Conservation (phyloP, 306 rosid genomes). For the Vigna radiata region DNA sequence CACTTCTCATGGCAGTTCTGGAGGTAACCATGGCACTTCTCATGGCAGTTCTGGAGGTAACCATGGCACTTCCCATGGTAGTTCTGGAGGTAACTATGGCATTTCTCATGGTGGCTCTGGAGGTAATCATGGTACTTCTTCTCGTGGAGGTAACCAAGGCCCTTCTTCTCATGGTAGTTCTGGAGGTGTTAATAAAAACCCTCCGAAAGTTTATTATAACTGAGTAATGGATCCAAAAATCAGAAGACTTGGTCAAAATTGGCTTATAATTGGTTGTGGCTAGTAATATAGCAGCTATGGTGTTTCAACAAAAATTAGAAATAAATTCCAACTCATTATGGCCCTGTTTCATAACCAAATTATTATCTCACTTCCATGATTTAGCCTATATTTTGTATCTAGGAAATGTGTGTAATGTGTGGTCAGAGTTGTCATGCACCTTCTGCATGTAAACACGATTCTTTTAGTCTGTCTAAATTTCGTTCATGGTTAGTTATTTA, state of each 20-base stretch:
- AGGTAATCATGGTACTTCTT: no score
- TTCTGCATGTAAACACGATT: conserved; percentile 49
- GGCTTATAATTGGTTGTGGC: conserved; percentile 31
- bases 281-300: conserved; percentile 47
- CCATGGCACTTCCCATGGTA: no score
- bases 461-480: conserved; percentile 14
- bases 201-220: background rate
- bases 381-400: conserved; percentile 43
- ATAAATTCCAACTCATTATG: conserved; percentile 39
- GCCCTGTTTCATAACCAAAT: conserved; percentile 46
- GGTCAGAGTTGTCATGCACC: conserved; percentile 34
- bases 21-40: no score
- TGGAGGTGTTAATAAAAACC: background rate
- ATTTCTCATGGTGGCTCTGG: no score
- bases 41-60: no score
- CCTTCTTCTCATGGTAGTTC: conserved; percentile 49
- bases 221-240: conserved; percentile 35
- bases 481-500: conserved; percentile 4
- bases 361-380: conserved; percentile 39
- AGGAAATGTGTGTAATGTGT: conserved; percentile 48
- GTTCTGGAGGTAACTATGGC: no score
- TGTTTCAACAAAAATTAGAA: conserved; percentile 45
- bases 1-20: conserved; percentile 45
- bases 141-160: no score
- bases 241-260: conserved; percentile 45